phyloP scores from a whole-genome alignment of 495 filamentous ascomycete species.

The Symbiotaphrina buchneri region DNA sequence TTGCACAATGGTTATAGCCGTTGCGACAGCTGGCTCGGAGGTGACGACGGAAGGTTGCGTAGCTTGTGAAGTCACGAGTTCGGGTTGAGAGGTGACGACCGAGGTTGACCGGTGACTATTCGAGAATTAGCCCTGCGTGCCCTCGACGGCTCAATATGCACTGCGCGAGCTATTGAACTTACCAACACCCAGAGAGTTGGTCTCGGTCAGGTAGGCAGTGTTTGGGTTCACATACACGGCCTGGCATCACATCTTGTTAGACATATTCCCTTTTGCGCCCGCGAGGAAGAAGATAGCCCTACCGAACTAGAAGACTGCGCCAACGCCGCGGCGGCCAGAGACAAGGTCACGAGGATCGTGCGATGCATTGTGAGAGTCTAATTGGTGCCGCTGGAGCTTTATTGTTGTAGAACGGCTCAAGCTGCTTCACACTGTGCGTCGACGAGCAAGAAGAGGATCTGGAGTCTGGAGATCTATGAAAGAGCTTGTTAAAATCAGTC shows the following conservation, averaged over 20 bases:
- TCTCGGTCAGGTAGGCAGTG: conserved; percentile 22
- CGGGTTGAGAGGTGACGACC: conserved; percentile 15
- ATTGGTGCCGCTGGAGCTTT: no score
- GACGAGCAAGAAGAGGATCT: no score
- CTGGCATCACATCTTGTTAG: neutral
- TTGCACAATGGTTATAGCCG: neutral
- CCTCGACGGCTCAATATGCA: no score
- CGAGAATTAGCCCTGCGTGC: no score
- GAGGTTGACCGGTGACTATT: conserved; percentile 25
- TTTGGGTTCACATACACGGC: conserved; percentile 13
- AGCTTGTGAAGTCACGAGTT: conserved; percentile 16
- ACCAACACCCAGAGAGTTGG: conserved; percentile 31
- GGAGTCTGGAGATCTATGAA: no score
- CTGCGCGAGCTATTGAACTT: no score
- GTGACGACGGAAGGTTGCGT: conserved; percentile 22
- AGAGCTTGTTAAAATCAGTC: no score
- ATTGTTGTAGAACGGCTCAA: no score
- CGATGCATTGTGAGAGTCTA: neutral
- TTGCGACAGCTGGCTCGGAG: conserved; percentile 2
- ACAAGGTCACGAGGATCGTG: neutral
- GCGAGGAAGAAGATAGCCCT: neutral
- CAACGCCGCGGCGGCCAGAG: neutral
- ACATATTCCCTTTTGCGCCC: neutral
- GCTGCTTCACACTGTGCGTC: no score
- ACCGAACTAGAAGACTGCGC: neutral